phyloP scores from a whole-genome alignment of 139 green algal species.

The Micractinium conductrix region DNA sequence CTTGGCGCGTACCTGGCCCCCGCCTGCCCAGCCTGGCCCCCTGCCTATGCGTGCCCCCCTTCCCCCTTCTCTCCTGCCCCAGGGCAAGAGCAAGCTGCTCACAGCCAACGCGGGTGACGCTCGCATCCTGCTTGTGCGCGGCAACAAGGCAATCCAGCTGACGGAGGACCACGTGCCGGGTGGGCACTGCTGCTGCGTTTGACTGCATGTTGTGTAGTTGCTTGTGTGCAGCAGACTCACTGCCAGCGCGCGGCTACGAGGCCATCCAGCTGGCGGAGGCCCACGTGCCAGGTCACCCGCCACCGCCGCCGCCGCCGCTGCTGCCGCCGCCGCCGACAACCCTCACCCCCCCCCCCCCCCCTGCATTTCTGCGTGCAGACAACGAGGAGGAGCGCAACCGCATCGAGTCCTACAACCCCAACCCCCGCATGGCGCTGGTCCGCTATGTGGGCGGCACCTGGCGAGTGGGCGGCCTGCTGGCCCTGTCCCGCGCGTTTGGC shows the following conservation, averaged over 20 bases:
- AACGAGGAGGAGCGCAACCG: slow-evolving; percentile 81
- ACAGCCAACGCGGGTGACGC: slow-evolving; percentile 93
- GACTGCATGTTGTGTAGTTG: too few species aligned
- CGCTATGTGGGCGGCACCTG: slow-evolving; percentile 87
- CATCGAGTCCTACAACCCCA: slow-evolving; percentile 96
- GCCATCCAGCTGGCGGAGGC: slow-evolving; percentile 74
- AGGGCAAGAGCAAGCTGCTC: slow-evolving; percentile 58
- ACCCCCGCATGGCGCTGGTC: slow-evolving; percentile 88
- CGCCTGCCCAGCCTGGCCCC: not conserved
- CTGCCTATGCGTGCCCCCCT: not conserved
- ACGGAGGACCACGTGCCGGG: slow-evolving; percentile 92
- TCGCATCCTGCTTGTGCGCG: slow-evolving; percentile 78
- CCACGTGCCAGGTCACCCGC: slow-evolving; percentile 2
- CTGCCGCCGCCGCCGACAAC: too few species aligned
- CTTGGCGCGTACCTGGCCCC: too few species aligned
- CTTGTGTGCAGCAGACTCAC: too few species aligned
- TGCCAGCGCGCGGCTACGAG: slow-evolving; percentile 73
- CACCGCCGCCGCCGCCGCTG: too few species aligned
- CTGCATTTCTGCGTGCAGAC: not conserved
- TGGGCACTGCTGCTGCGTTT: too few species aligned
- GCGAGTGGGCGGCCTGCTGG: slow-evolving; percentile 94
- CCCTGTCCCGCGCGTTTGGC: slow-evolving; percentile 94
- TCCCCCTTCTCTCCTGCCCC: not conserved
- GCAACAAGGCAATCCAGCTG: slow-evolving; percentile 76
- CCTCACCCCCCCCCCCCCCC: not conserved